Percentiles rank a stretch among this genome's conserved stretches.
Evolutionary conservation across 306 rosid species (phyloP).

Genomic region (Morella rubra): DNA sequence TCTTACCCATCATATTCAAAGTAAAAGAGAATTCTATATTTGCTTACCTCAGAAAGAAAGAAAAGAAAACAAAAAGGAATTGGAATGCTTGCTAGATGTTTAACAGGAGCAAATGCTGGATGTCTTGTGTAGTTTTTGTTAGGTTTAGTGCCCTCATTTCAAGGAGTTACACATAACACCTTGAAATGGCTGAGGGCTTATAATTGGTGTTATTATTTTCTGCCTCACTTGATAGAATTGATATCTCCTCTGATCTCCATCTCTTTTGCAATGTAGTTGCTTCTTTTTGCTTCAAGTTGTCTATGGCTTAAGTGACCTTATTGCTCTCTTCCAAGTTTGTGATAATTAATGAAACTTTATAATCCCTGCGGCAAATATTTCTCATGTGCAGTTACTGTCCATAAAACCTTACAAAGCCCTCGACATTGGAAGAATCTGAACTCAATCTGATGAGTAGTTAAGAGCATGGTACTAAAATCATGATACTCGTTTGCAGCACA

Average conservation of each 20-base stretch:
- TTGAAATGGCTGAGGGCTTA: neutral
- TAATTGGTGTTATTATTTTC: neutral
- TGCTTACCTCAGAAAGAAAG: too few species aligned
- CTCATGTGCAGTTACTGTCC: neutral
- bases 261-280: neutral
- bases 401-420: neutral
- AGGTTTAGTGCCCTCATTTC: neutral
- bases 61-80: too few species aligned
- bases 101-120: neutral
- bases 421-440: neutral
- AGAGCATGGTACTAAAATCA: too few species aligned
- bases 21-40: neutral
- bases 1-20: neutral
- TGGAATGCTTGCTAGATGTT: neutral
- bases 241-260: neutral
- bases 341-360: too few species aligned
- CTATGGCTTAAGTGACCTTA: neutral
- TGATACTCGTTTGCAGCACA: neutral
- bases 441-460: neutral
- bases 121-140: neutral
- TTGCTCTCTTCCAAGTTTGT: neutral
- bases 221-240: neutral
- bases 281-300: neutral
- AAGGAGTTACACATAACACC: neutral
- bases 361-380: too few species aligned